Evolutionary conservation across 768 basidiomycete species (phyloP), one percentile per base, ranked within the genome.

Genomic region (Exidia glandulosa): DNA sequence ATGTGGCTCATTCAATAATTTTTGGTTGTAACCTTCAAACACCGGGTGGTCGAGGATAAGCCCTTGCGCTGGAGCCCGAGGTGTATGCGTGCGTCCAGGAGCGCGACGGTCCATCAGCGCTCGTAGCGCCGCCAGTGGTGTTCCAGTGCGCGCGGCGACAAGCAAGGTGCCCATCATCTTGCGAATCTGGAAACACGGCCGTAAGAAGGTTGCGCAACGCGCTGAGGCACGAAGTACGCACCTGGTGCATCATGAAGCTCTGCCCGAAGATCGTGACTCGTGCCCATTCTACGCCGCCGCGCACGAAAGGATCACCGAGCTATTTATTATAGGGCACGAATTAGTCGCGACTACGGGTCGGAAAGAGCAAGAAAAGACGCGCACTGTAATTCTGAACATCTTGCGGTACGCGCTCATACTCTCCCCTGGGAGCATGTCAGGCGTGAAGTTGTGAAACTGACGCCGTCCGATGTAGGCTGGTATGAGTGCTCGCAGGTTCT

Each of bases 181-280:
- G 62, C 96, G 88, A 19, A 45, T 45, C 41, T 45, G 16, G 23
- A 10, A 37, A 19, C 36, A 37, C 10, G 10, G 36, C 12, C 10
- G 19, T 37, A 10, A 37, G 19, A 37, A 37, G 34, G 34, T 36
- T 7, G 34, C 7, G 34, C 34, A 36, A 36, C 7, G 34, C 16
- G 7, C 34, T 36, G 34, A 16, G 7, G 34, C 34, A 7, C 16
- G 19, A 5, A 5, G 41, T 23, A 73, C 79, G 58, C 66, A 94
- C 94, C 79, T 99, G 95, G 71, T 99, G 95, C 59, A 99, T 74
- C 96, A 99, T 98, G 72, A 99, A 99, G 66, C 90, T 94, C 72
- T 99, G 96, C 0, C 96, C 96, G 69, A 97, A 93, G 69, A 96
- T 87, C 61, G 88, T 76, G 23, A 98, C 85, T 50, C 87, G 88